Percentiles rank a stretch among this genome's conserved stretches.
Conservation (phyloP, 1,139 yeast species). For the Hyphopichia wangnamkhiaoensis region DNA sequence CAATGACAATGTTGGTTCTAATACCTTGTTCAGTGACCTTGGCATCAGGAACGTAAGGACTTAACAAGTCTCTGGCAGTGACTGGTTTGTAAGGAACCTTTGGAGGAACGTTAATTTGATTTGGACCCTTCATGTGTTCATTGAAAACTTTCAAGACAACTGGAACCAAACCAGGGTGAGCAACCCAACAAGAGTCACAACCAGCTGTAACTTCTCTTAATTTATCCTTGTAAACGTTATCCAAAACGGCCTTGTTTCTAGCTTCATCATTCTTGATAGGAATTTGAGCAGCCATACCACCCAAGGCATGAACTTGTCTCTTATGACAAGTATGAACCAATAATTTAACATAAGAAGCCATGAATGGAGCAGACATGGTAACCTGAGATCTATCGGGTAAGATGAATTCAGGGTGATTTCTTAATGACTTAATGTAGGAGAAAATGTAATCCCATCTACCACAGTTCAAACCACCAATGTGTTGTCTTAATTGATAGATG, state of each 20-base stretch:
- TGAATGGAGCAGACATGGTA: constrained; percentile 29
- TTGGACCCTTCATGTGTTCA: constrained; percentile 82
- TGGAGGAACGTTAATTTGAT: constrained; percentile 70
- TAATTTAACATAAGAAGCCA: constrained; percentile 26
- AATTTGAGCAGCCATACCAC: constrained; percentile 52
- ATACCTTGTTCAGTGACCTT: constrained; percentile 71
- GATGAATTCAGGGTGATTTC: constrained; percentile 22
- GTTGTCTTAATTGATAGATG: constrained; percentile 28
- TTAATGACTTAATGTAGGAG: constrained; percentile 27
- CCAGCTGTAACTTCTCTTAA: constrained; percentile 74
- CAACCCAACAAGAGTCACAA: constrained; percentile 84
- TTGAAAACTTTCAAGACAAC: constrained; percentile 76
- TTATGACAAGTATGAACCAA: constrained; percentile 29
- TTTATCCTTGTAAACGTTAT: constrained; percentile 71
- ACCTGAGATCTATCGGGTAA: constrained; percentile 29
- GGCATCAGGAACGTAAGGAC: constrained; percentile 68
- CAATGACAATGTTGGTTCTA: constrained; percentile 69
- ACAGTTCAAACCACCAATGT: constrained; percentile 30
- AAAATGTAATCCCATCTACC: constrained; percentile 35
- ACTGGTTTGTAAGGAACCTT: constrained; percentile 47
- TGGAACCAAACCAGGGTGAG: constrained; percentile 77
- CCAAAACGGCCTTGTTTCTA: constrained; percentile 68
- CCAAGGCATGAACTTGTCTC: constrained; percentile 32
- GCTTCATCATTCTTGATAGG: constrained; percentile 70
- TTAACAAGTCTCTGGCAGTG: constrained; percentile 67